Evolutionary conservation across 345 rosid species (phyloP).

Genomic region (Gossypium longicalyx): DNA sequence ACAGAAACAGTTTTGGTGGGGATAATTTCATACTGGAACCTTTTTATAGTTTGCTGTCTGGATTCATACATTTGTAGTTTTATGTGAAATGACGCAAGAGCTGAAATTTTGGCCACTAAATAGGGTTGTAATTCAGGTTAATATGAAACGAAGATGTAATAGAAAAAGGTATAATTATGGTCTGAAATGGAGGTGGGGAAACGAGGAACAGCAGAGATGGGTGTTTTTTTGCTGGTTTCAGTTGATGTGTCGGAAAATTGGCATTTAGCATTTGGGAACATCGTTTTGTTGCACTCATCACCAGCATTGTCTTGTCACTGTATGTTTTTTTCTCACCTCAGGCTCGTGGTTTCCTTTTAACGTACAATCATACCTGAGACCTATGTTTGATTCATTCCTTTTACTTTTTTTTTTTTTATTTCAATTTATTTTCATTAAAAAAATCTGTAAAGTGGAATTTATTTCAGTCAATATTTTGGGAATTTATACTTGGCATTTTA

Average conservation of each 20-base stretch:
- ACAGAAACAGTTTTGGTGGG: background rate
- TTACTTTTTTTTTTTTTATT: too few species aligned
- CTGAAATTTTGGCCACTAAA: too few species aligned
- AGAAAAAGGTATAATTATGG: too few species aligned
- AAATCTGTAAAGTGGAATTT: too few species aligned
- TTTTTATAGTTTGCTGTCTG: background rate
- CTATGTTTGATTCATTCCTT: too few species aligned
- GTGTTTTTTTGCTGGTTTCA: background rate
- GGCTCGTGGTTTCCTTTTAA: background rate
- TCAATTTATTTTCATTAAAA: too few species aligned
- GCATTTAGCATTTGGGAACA: background rate
- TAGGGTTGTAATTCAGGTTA: too few species aligned
- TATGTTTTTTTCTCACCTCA: background rate
- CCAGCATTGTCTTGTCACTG: background rate
- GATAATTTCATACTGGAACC: background rate
- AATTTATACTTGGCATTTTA: too few species aligned
- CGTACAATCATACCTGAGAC: too few species aligned
- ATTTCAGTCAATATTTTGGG: too few species aligned
- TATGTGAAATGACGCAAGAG: too few species aligned
- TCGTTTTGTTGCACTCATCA: background rate
- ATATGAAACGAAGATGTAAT: too few species aligned
- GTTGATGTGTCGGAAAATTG: background rate
- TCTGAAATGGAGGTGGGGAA: background rate
- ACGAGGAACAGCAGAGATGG: background rate
- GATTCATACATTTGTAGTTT: background rate